phyloP scores from a whole-genome alignment of 768 basidiomycete genomes.

The Mycena kentingensis region DNA sequence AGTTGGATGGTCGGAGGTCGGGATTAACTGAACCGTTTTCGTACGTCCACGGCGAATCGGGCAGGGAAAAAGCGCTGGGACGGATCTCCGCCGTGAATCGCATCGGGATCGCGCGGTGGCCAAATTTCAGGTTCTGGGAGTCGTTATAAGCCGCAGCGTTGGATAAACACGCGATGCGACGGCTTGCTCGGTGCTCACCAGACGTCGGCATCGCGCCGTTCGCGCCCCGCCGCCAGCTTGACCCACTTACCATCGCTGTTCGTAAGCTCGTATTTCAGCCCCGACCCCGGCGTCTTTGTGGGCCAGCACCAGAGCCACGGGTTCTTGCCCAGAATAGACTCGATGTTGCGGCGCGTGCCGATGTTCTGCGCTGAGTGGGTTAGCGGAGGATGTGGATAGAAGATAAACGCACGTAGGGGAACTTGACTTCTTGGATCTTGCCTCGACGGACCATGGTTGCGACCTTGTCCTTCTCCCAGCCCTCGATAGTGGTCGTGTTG shows the following conservation, averaged over 20 bases:
- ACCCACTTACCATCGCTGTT: slow-evolving; percentile 76
- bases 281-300: slow-evolving; percentile 61
- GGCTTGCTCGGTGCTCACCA: slow-evolving; percentile 7
- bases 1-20: slow-evolving; percentile 62
- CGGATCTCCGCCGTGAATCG: slow-evolving; percentile 32
- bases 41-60: slow-evolving; percentile 83
- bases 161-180: no score
- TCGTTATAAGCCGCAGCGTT: no score
- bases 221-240: slow-evolving; percentile 36
- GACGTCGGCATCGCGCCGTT: slow-evolving; percentile 16
- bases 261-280: slow-evolving; percentile 75
- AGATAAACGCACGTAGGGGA: slow-evolving; percentile 76
- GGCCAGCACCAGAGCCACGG: slow-evolving; percentile 88
- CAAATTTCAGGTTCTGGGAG: slow-evolving; percentile 44
- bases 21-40: slow-evolving; percentile 80
- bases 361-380: slow-evolving; percentile 78
- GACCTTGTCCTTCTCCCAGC: slow-evolving; percentile 96
- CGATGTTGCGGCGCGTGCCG: slow-evolving; percentile 70
- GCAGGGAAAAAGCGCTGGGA: slow-evolving; percentile 48
- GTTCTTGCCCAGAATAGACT: slow-evolving; percentile 74
- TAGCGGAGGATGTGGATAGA: slow-evolving; percentile 15
- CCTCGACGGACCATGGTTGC: slow-evolving; percentile 83
- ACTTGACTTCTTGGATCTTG: slow-evolving; percentile 84
- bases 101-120: slow-evolving; percentile 73
- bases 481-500: slow-evolving; percentile 95